Evolutionary conservation across 805 yeast genomes (phyloP), one percentile per base, ranked within the genome.

Genomic region (Wickerhamiella dianesei): DNA sequence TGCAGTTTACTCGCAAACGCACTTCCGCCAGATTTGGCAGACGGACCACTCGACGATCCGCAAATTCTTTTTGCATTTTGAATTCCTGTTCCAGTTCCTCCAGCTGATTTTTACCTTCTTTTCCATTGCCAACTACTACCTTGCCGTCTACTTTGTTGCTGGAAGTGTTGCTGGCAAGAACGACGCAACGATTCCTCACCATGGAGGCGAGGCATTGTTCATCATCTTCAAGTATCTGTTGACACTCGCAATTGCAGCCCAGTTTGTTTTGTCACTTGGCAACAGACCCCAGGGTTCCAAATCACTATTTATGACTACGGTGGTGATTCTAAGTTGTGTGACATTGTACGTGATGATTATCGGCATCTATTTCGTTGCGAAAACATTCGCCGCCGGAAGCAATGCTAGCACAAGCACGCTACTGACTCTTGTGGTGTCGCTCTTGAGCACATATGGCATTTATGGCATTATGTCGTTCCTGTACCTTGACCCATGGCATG

Each of bases 241-340:
- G 58, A 73, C 87, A 46, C 79, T 94, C 61, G 81, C 83, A 17
- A 71, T 92, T 56, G 79, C 92, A 12, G 77, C 94, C n/a, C 80
- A 87, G 64, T 83, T 92, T 59, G 80, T 92, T 54, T 82, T 88
- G 35, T 87, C 96, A 0, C 82, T 92, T 75, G 99, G 99, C 53
- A 92, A 92, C 60, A 75, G 97, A 58, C 99, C 99, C 2, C 97
- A 92, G 57, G 98, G 98, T 32, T 89, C 96, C 0, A 80, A 79
- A 48, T 79, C 75, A 45, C 64, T 89, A 44, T 92, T 87, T 65
- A 71, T 84, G 57, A 65, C 73, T 0, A 73, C 88, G 32, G 84
- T 92, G 65, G 68, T 80, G 2, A 64, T 86, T 39, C 66, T 92
- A 50, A 80, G 89, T 0, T 51, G 84, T 22, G 83, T 95, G 61